Evolutionary conservation across 768 basidiomycete genomes (phyloP), one percentile per base, ranked within the genome.

Genomic region (Lyophyllum decastes): DNA sequence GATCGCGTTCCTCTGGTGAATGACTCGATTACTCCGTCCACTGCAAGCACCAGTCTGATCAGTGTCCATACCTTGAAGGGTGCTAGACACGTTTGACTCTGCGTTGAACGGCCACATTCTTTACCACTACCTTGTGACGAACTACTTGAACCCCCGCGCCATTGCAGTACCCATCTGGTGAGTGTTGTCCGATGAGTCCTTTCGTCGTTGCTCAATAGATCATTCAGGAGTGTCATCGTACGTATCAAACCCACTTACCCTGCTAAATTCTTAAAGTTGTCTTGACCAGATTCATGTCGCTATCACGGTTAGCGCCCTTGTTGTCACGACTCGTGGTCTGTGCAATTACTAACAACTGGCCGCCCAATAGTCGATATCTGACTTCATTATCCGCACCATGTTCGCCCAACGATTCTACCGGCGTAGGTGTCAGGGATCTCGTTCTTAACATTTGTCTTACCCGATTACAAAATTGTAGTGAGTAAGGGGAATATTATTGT

Each of bases 71-170:
- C 25, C 49, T 61, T 48, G 26, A 40, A 84, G 83, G 79, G 56
- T 72, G 4, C 62, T 87, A 22, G 85, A 87, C 65, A 84, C 85
- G 0, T 81, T 86, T 54, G 82, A 85, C 63, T 78, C 79, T 0
- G 73, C 70, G 43, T 63, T 87, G 54, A 81, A 79, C 46, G 73
- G 74, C 49, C 85, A 87, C 64, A 77, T 84, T 60, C 72, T 83
- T 38, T 88, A 87, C 61, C 75, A 75, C 63, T 87, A 87, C 61
- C 74, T 85, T 50, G 82, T 87, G 43, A 70, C 65, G 41, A 84
- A 87, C 68, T 87, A 78, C 61, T 66, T 79, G 55, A 80, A 82
- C 61, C 77, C 79, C 2, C 6, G 68, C 17, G 77, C 83, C 2
- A 69, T 86, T 19, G 9, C 64, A 14, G 57, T 61, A 21, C 79